phyloP scores from a whole-genome alignment of 2,329 filamentous ascomycete genomes.

The Cladosporium sp. region DNA sequence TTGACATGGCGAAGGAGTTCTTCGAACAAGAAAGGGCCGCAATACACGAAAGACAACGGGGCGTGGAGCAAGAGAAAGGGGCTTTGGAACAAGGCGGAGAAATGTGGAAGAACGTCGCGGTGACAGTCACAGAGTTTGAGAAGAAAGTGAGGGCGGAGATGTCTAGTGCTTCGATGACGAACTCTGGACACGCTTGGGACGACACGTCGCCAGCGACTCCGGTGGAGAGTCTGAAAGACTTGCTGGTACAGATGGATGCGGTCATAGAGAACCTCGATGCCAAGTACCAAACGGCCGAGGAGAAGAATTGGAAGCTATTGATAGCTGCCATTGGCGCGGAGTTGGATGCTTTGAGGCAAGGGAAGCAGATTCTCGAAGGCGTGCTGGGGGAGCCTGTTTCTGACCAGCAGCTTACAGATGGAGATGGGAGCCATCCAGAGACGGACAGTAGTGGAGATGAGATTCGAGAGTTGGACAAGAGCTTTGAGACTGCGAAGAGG shows the following conservation, averaged over 20 bases:
- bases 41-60: conserved; percentile 51
- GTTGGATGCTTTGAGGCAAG: conserved; percentile 61
- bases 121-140: conserved; percentile 62
- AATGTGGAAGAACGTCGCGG: conserved; percentile 62
- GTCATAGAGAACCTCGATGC: conserved; percentile 55
- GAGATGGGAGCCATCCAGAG: not conserved
- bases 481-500: conserved; percentile 28
- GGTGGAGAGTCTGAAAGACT: conserved; percentile 25
- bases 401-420: not conserved
- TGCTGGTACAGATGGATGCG: conserved; percentile 53
- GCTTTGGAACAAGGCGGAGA: conserved; percentile 65
- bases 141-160: conserved; percentile 56
- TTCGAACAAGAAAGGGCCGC: conserved; percentile 61
- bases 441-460: conserved; percentile 22
- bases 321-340: conserved; percentile 74
- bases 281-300: conserved; percentile 53
- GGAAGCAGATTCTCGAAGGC: conserved; percentile 52
- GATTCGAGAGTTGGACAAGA: conserved; percentile 30
- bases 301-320: conserved; percentile 67
- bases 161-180: conserved; percentile 27
- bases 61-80: conserved; percentile 57
- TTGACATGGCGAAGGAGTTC: conserved; percentile 67
- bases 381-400: conserved; percentile 24
- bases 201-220: conserved; percentile 20
- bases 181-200: conserved; percentile 27